Conservation (phyloP, 176 grass and related monocot genomes). For the Alopecurus myosuroides region DNA sequence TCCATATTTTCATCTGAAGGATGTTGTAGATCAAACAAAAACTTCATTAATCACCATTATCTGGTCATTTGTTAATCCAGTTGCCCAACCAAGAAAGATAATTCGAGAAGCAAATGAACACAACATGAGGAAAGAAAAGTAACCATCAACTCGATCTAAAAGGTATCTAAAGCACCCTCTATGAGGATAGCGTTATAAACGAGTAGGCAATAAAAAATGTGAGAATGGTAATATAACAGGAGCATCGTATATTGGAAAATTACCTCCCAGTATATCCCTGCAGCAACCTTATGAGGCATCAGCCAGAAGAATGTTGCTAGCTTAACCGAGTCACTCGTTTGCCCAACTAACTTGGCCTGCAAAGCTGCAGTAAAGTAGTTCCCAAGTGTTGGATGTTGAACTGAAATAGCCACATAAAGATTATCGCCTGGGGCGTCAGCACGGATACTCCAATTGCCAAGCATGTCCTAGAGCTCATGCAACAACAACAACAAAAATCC, state of each 20-base stretch:
- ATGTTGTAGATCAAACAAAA: neutral
- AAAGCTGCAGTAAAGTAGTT: conserved; percentile 85
- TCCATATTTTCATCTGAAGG: neutral
- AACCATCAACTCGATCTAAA: neutral
- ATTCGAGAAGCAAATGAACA: neutral
- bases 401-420: conserved; percentile 71
- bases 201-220: neutral
- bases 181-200: neutral
- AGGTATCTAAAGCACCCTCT: neutral
- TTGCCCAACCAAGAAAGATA: neutral
- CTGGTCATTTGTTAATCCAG: neutral
- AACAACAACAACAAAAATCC: conserved; percentile 14
- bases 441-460: conserved; percentile 71
- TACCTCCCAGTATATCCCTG: conserved; percentile 98
- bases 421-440: conserved; percentile 55
- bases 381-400: conserved; percentile 76
- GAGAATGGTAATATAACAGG: neutral
- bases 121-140: neutral
- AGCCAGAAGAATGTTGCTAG: conserved; percentile 82
- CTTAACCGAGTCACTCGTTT: conserved; percentile 36
- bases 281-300: conserved; percentile 90
- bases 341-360: conserved; percentile 49
- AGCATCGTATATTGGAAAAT: neutral
- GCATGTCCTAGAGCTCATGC: conserved; percentile 68
- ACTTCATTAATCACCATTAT: neutral